These are phyloP conservation scores for Termitomyces sp. DNA, from an alignment of 768 basidiomycete genomes.

Conservation along the genomic window DNA sequence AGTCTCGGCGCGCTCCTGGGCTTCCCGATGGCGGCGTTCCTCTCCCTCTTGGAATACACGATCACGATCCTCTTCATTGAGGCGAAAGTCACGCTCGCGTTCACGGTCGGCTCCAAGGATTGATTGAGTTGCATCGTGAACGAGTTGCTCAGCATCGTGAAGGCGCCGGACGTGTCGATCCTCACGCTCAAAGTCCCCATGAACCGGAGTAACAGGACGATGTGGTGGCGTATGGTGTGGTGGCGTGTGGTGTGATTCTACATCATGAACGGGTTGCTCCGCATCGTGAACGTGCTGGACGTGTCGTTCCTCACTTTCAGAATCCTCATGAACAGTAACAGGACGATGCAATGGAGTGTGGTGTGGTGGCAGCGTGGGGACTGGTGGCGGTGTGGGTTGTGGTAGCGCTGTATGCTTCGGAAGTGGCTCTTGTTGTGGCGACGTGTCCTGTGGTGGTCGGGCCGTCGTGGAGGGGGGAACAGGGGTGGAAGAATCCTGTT, in stretches of 20 bases:
- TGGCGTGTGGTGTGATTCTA: no score
- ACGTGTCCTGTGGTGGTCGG: background rate
- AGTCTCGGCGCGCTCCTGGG: slow-evolving; percentile 43
- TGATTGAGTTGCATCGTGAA: slow-evolving; percentile 42
- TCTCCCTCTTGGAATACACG: slow-evolving; percentile 57
- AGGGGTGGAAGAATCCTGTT: background rate
- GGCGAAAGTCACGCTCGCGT: slow-evolving; percentile 60
- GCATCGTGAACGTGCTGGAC: slow-evolving; percentile 53
- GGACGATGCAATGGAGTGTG: slow-evolving; percentile 23
- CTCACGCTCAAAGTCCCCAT: slow-evolving; percentile 36
- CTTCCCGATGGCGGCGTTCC: slow-evolving; percentile 50
- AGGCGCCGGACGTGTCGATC: slow-evolving; percentile 53
- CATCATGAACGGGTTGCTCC: slow-evolving; percentile 36
- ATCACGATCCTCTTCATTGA: slow-evolving; percentile 61
- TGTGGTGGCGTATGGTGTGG: slow-evolving; percentile 4
- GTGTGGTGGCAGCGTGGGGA: no score
- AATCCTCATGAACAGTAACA: slow-evolving; percentile 29
- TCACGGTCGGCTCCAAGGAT: slow-evolving; percentile 57
- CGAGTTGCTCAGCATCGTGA: slow-evolving; percentile 38
- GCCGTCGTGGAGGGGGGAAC: background rate
- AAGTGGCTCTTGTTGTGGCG: no score
- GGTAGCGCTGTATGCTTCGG: no score
- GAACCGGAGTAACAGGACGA: slow-evolving; percentile 32
- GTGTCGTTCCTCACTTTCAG: slow-evolving; percentile 46
- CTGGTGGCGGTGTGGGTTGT: no score